These are phyloP conservation scores for Nemania sp. DNA, from an alignment of 2,329 filamentous ascomycete species.

Conservation along the genomic window DNA sequence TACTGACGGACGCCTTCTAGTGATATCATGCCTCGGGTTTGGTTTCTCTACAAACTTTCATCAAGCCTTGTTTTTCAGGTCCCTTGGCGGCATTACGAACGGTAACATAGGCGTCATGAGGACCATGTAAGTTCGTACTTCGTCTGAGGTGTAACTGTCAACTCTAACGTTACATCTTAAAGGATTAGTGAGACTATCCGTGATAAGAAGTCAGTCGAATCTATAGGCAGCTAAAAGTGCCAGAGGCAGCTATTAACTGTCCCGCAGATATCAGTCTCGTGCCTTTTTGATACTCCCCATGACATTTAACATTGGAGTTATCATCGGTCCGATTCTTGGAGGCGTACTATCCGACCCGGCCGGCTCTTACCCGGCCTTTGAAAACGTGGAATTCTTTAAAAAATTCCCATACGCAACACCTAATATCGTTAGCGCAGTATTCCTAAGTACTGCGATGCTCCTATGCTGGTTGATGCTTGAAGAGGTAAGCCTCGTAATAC, in stretches of 20 bases:
- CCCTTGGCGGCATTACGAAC: slow-evolving; percentile 75
- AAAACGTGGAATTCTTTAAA: slow-evolving; percentile 59
- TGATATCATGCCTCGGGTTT: slow-evolving; percentile 74
- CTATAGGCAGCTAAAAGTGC: neutral
- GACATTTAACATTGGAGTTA: slow-evolving; percentile 77
- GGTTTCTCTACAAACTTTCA: slow-evolving; percentile 75
- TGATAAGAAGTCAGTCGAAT: slow-evolving; percentile 56
- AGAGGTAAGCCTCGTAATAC: slow-evolving; percentile 54
- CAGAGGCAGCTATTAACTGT: slow-evolving; percentile 32
- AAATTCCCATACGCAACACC: slow-evolving; percentile 67
- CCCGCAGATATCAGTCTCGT: slow-evolving; percentile 55
- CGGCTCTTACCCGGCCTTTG: slow-evolving; percentile 61
- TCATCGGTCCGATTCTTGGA: slow-evolving; percentile 67
- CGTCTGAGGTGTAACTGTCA: neutral
- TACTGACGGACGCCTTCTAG: slow-evolving; percentile 36
- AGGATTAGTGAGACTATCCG: slow-evolving; percentile 60
- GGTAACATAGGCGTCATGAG: slow-evolving; percentile 81
- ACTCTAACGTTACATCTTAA: slow-evolving; percentile 5
- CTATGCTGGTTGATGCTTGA: slow-evolving; percentile 64
- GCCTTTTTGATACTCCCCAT: slow-evolving; percentile 66
- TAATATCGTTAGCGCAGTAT: slow-evolving; percentile 64
- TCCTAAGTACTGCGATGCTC: slow-evolving; percentile 59
- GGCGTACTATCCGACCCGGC: slow-evolving; percentile 61
- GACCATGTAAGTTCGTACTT: slow-evolving; percentile 66
- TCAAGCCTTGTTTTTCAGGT: slow-evolving; percentile 72